Evolutionary conservation across 257 asterid genomes (phyloP), one percentile per base, ranked within the genome.

Genomic region (Petunia axillaris): DNA sequence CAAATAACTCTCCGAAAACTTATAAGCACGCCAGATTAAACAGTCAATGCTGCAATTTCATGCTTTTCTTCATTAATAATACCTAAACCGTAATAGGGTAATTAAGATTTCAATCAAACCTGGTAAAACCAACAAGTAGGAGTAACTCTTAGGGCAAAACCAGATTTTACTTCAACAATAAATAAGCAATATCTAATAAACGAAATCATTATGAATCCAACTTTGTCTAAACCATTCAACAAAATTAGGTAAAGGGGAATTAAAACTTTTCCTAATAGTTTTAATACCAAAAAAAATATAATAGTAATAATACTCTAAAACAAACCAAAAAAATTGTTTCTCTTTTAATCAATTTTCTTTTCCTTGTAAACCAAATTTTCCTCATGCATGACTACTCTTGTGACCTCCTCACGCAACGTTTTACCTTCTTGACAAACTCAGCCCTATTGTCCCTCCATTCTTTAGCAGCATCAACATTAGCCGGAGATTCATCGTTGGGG

Each of bases 401-500:
- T 35, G 99, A 96, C 65, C 88, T 85, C 88, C 98, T 90, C 38
- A 96, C 99, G 8, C 98, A 96, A 4, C 98, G 94, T 82, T 97
- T 88, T 41, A 94, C 98, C 77, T 90, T 96, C 85, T 94, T 96
- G 95, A 86, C 93, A 91, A 96, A 96, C 16, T 88, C 90, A 16
- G 89, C 97, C 86, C 96, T 90, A 6, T 84, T 93, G 35, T 94
- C 98, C 88, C 99, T 96, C 99, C 99, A 96, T 87, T 96, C 98
- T 81, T 91, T 94, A 66, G 98, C 98, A 54, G 99, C 98, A 87
- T 96, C 99, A 16, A 96, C 97, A 77, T 96, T 96, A 11, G 99
- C 99, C 43, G 99, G 99, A n/a, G 99, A 96, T 71, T 96, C 99
- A 39, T 96, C 99, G 53, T 96, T 96, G 3, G 99, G 99, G 87